A percentile compares a stretch with the other conserved stretches of the same genome.
Evolutionary conservation across 1,284 basidiomycete species (phyloP).

Genomic region (Pseudozyma thailandica): DNA sequence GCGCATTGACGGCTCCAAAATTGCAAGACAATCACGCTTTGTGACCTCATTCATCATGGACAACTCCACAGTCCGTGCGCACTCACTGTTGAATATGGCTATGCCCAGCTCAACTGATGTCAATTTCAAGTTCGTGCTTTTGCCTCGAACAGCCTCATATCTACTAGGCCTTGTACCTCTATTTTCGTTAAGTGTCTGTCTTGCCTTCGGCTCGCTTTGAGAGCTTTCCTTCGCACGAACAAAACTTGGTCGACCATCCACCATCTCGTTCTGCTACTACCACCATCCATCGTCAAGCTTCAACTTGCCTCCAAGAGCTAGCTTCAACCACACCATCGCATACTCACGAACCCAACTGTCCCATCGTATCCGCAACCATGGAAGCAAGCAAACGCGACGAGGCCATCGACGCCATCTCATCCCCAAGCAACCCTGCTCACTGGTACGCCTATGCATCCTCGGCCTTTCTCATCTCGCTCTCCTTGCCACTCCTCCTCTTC

Average conservation of each 20-base stretch:
- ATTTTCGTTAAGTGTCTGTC: not conserved
- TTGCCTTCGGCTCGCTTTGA: not conserved
- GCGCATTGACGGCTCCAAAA: not conserved
- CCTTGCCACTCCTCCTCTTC: constrained; percentile 41
- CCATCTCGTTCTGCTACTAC: not conserved
- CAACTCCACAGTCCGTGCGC: constrained; percentile 20
- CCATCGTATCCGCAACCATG: constrained; percentile 9
- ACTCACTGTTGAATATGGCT: not conserved
- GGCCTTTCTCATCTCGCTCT: constrained; percentile 39
- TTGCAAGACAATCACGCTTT: not conserved
- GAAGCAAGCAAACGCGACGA: constrained; percentile 26
- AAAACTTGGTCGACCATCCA: not conserved
- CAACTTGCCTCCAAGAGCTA: not conserved
- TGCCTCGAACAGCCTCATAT: too few relatives aligned
- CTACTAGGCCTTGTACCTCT: not conserved
- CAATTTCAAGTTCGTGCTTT: too few relatives aligned
- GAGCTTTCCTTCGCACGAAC: not conserved
- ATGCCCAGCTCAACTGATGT: not conserved
- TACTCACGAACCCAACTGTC: not conserved
- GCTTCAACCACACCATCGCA: not conserved
- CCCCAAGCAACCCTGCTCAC: constrained; percentile 46
- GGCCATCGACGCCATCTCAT: constrained; percentile 29
- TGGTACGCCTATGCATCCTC: constrained; percentile 49
- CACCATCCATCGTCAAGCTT: not conserved
- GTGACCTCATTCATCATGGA: constrained; percentile 19